Evolutionary conservation across 495 filamentous ascomycete genomes (phyloP).

Genomic region (Podospora pseudocomata): DNA sequence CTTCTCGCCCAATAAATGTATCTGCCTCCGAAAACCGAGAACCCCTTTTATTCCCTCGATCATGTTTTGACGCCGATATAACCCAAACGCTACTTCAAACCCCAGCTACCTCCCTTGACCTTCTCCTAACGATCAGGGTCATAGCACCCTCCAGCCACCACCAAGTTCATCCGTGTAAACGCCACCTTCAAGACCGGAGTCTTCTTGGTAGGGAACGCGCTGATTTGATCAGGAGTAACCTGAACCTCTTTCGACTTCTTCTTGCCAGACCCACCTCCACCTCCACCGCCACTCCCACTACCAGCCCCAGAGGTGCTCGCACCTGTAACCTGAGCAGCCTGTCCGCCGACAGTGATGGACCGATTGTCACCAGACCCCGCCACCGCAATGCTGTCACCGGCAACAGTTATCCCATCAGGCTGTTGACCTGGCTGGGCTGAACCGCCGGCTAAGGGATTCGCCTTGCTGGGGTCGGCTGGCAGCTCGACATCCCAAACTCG

Average conservation of each 20-base stretch:
- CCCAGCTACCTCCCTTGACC: neutral
- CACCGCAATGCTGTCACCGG: slow-evolving; percentile 48
- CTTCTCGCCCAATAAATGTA: neutral
- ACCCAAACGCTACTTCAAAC: neutral
- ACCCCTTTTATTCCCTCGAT: neutral
- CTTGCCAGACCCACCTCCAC: slow-evolving; percentile 56
- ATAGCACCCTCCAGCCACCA: slow-evolving; percentile 84
- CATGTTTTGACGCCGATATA: neutral
- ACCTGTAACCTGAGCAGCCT: slow-evolving; percentile 27
- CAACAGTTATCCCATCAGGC: slow-evolving; percentile 49
- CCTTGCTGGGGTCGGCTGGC: slow-evolving; percentile 47
- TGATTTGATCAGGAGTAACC: slow-evolving; percentile 88
- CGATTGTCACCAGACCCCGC: slow-evolving; percentile 39
- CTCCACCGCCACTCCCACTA: slow-evolving; percentile 38
- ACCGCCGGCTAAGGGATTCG: slow-evolving; percentile 38
- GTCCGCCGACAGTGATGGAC: slow-evolving; percentile 35
- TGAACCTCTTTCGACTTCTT: slow-evolving; percentile 88
- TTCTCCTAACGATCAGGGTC: slow-evolving; percentile 38
- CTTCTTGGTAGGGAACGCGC: slow-evolving; percentile 91
- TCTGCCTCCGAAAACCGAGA: neutral
- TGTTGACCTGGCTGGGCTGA: slow-evolving; percentile 50
- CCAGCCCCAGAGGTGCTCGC: slow-evolving; percentile 30
- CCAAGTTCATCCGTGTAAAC: slow-evolving; percentile 89
- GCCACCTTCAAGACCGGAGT: slow-evolving; percentile 88
- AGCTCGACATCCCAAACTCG: slow-evolving; percentile 87